These are phyloP conservation scores for Gynostemma pentaphyllum DNA, from an alignment of 306 rosid genomes.

Conservation along the genomic window DNA sequence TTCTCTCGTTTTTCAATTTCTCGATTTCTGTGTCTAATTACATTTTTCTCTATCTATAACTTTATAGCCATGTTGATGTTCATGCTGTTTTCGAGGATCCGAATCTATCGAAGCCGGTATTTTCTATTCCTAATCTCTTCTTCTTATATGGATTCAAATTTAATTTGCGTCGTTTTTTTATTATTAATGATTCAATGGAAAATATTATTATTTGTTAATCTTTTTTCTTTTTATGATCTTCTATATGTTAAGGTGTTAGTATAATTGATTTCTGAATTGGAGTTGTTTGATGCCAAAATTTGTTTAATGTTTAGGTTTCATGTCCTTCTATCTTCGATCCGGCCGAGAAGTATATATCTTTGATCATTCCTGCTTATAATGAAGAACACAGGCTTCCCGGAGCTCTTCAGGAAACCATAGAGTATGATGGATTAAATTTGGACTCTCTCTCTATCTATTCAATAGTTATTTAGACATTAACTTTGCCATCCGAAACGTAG, in stretches of 20 bases:
- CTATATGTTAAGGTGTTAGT: background rate
- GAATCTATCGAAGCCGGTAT: constrained; percentile 56
- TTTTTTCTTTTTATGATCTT: background rate
- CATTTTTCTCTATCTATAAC: background rate
- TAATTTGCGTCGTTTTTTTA: background rate
- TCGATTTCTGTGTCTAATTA: constrained; percentile 6
- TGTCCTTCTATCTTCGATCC: constrained; percentile 80
- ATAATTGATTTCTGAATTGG: background rate
- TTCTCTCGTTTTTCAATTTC: background rate
- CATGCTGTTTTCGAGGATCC: constrained; percentile 81
- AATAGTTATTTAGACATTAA: too few relatives aligned
- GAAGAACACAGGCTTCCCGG: constrained; percentile 81
- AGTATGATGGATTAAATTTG: constrained; percentile 34
- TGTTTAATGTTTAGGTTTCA: constrained; percentile 39
- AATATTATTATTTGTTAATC: background rate
- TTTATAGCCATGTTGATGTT: constrained; percentile 61
- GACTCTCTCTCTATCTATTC: background rate
- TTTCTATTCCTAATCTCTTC: background rate
- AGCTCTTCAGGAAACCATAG: constrained; percentile 77
- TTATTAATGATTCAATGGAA: background rate
- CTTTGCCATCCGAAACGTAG: background rate
- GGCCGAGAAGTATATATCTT: constrained; percentile 72
- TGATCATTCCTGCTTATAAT: constrained; percentile 79
- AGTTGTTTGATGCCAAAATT: background rate
- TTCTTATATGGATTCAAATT: background rate